A percentile compares a stretch with the other conserved stretches of the same genome.
Conservation (phyloP, 2,329 filamentous ascomycete genomes). For the Lojkania enalia region DNA sequence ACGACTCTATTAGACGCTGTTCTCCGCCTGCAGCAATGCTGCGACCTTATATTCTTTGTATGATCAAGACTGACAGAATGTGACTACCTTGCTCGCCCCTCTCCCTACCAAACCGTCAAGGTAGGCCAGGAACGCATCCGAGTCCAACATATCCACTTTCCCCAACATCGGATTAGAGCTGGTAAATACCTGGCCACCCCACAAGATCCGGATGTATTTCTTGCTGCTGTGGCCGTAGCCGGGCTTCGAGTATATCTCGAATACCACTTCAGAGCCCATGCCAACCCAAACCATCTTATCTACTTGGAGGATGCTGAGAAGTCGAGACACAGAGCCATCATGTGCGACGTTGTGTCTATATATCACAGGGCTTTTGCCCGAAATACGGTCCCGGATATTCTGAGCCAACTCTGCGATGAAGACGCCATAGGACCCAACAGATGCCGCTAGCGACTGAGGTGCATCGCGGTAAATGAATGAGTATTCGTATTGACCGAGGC, state of each 20-base stretch:
- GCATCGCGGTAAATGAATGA: conserved; percentile 74
- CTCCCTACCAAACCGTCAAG: conserved; percentile 70
- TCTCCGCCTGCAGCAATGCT: too few species aligned
- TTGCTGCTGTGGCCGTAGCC: conserved; percentile 17
- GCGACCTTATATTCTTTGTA: too few species aligned
- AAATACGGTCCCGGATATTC: conserved; percentile 59
- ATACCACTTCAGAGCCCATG: conserved; percentile 78
- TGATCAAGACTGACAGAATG: conserved; percentile 34
- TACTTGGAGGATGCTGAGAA: conserved; percentile 72
- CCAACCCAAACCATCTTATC: conserved; percentile 82
- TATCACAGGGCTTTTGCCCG: conserved; percentile 39
- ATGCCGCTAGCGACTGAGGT: conserved; percentile 63
- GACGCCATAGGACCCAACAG: conserved; percentile 67
- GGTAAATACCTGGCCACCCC: conserved; percentile 66
- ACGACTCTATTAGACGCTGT: too few species aligned
- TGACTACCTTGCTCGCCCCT: conserved; percentile 47
- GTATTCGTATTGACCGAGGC: conserved; percentile 81
- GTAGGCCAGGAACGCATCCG: conserved; percentile 67
- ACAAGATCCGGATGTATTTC: conserved; percentile 68
- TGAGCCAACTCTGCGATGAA: conserved; percentile 72
- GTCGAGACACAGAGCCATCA: conserved; percentile 70
- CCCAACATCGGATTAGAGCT: conserved; percentile 73
- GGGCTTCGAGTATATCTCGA: conserved; percentile 63
- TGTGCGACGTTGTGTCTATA: conserved; percentile 82
- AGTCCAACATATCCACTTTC: conserved; percentile 69